Percentiles rank a stretch among this genome's conserved stretches.
Conservation (phyloP, 2,329 filamentous ascomycete genomes). For the Cryphonectria japonica region DNA sequence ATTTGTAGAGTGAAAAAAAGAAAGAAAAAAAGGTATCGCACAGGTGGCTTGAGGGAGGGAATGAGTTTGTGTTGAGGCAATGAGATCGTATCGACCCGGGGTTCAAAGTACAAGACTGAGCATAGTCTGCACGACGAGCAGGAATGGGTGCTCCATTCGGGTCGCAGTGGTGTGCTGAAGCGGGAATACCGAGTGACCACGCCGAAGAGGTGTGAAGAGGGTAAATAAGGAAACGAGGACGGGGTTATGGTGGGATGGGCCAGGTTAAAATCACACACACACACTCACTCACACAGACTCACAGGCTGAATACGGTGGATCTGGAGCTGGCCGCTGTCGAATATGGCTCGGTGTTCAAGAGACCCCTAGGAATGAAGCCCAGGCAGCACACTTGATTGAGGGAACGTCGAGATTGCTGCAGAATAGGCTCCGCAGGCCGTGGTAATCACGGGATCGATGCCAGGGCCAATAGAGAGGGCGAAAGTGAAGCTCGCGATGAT, state of each 20-base stretch:
- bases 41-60: constrained; percentile 15
- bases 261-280: constrained; percentile 1
- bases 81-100: not conserved
- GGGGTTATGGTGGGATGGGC: constrained; percentile 1
- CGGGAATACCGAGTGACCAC: constrained; percentile 4
- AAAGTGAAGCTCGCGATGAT: constrained; percentile 48
- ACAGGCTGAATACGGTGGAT: constrained; percentile 17
- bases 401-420: constrained; percentile 35
- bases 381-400: constrained; percentile 38
- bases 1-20: not conserved
- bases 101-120: constrained; percentile 2
- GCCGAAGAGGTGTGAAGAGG: constrained; percentile 18
- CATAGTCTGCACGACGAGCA: not conserved
- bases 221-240: constrained; percentile 11
- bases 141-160: constrained; percentile 7
- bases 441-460: constrained; percentile 56
- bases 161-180: constrained; percentile 12
- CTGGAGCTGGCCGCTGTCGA: constrained; percentile 20
- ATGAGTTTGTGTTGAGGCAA: constrained; percentile 12
- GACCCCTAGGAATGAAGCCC: not conserved
- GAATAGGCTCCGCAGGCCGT: constrained; percentile 48
- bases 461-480: constrained; percentile 52
- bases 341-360: constrained; percentile 20
- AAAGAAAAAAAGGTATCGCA: constrained; percentile 2
- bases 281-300: not conserved